Evolutionary conservation across 2,329 filamentous ascomycete species (phyloP), one percentile per base, ranked within the genome.

Genomic region (Aspergillus fischeri): DNA sequence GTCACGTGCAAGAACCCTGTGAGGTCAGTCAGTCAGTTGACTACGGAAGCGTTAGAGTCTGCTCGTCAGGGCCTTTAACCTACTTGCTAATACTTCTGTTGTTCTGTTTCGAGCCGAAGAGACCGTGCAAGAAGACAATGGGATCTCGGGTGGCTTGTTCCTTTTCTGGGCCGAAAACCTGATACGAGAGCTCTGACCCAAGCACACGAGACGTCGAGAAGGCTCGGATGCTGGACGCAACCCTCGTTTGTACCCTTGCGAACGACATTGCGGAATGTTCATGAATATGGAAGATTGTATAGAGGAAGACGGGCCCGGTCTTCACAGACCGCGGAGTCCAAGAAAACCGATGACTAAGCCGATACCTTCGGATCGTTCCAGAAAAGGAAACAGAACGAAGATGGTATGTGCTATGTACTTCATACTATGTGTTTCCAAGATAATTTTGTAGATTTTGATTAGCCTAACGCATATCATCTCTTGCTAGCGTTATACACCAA

Each of bases 101-200:
- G 73, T 97, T 97, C 78, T 91, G 92, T 78, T 95, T 96, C 41
- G 91, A 96, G 21, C 93, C 93, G 69, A 97, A 97, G 10, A 97
- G 81, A 1, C 94, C 93, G 72, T 97, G 93, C 69, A 97, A 85
- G 64, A 97, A 89, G 60, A 97, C 76, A 62, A 97, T 91, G 1
- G 92, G 90, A 53, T 79, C 77, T 56, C 76, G 63, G 49, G 65
- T 65, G 48, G 63, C 54, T 53, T 71, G 61, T n/a, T 66, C 65
- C 24, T 63, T 70, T 58, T 74, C 69, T 2, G 72, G 72, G 17
- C 70, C 71, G 51, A 69, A 72, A 48, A 74, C 67, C 53, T 75
- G 70, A 55, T 70, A 74, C 1, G 72, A 67, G 25, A 75, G 66
- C 54, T 74, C 69, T 4, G 64, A 57, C 6, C 60, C 66, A 45